These are phyloP conservation scores for Neurospora sp. DNA, from an alignment of 2,329 filamentous ascomycete species.

Conservation along the genomic window DNA sequence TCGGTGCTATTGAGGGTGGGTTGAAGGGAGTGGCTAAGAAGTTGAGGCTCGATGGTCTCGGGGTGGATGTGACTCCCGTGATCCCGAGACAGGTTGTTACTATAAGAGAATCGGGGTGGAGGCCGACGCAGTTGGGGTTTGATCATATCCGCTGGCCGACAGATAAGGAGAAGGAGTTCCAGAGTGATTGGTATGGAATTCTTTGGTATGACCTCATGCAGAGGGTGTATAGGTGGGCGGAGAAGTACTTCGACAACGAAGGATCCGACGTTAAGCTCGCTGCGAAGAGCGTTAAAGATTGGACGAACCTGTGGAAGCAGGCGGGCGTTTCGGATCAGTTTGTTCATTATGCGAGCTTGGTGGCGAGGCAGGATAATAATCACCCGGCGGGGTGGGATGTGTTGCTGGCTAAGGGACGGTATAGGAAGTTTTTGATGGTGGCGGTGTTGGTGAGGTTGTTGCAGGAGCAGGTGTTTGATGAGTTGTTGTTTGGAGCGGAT, in stretches of 20 bases:
- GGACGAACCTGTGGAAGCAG: slow-evolving; percentile 15
- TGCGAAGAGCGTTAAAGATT: neutral
- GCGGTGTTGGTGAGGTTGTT: slow-evolving; percentile 29
- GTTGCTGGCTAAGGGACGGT: slow-evolving; percentile 20
- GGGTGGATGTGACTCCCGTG: neutral
- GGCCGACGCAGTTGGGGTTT: slow-evolving; percentile 17
- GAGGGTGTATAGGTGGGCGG: slow-evolving; percentile 15
- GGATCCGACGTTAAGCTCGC: neutral
- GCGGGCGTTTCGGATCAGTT: slow-evolving; percentile 22
- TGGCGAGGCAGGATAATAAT: slow-evolving; percentile 26
- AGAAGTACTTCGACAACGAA: slow-evolving; percentile 19
- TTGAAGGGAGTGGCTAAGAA: neutral
- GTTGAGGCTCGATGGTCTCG: neutral
- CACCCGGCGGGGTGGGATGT: slow-evolving; percentile 24
- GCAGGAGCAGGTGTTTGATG: slow-evolving; percentile 28
- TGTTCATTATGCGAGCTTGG: slow-evolving; percentile 22
- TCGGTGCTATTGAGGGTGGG: neutral
- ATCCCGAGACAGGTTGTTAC: neutral
- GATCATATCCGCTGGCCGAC: slow-evolving; percentile 5
- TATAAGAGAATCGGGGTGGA: slow-evolving; percentile 3
- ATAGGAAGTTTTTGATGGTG: slow-evolving; percentile 25
- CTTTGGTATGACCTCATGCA: slow-evolving; percentile 21
- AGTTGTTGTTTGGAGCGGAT: slow-evolving; percentile 29
- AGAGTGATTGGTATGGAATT: slow-evolving; percentile 18
- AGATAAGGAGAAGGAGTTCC: slow-evolving; percentile 6